phyloP scores from a whole-genome alignment of 352 stramenopile species.

The Phytophthora multivora region DNA sequence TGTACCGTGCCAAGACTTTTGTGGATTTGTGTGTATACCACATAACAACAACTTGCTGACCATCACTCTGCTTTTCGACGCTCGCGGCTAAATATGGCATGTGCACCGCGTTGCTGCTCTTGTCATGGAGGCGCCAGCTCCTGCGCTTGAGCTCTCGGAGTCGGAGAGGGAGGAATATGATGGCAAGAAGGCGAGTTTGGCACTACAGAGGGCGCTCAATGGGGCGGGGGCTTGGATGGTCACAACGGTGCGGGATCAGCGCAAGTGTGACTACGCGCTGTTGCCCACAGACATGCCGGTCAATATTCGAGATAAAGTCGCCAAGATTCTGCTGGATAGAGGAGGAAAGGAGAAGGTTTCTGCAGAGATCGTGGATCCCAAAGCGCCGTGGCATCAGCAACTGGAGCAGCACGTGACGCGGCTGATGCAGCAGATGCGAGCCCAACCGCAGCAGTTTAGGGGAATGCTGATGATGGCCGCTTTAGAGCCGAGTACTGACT shows the following conservation, averaged over 20 bases:
- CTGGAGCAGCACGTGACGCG: constrained; percentile 51
- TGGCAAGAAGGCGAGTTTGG: constrained; percentile 17
- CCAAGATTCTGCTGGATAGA: constrained; percentile 25
- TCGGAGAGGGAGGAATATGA: constrained; percentile 3
- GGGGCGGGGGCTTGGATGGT: constrained; percentile 15
- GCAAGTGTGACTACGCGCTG: constrained; percentile 32
- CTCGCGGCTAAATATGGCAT: not conserved
- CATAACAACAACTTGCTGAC: constrained; percentile 26
- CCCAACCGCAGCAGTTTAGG: constrained; percentile 39
- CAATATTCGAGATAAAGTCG: constrained; percentile 27
- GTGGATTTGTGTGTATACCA: constrained; percentile 5
- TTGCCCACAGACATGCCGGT: constrained; percentile 25
- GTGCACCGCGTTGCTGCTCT: not conserved
- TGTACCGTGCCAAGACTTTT: too few relatives aligned
- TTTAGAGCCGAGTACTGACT: constrained; percentile 23
- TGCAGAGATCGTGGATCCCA: constrained; percentile 15
- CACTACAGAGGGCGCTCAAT: constrained; percentile 23
- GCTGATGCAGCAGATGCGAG: constrained; percentile 49
- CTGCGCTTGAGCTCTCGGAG: constrained; percentile 12
- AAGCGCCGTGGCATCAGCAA: constrained; percentile 43
- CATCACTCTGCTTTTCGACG: constrained; percentile 22
- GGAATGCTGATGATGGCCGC: constrained; percentile 40
- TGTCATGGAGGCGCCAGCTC: constrained; percentile 12
- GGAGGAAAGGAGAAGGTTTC: constrained; percentile 12
- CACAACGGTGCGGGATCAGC: constrained; percentile 29